Evolutionary conservation across 2,329 filamentous ascomycete genomes (phyloP), one percentile per base, ranked within the genome.

Genomic region (Phialophora verrucosa): DNA sequence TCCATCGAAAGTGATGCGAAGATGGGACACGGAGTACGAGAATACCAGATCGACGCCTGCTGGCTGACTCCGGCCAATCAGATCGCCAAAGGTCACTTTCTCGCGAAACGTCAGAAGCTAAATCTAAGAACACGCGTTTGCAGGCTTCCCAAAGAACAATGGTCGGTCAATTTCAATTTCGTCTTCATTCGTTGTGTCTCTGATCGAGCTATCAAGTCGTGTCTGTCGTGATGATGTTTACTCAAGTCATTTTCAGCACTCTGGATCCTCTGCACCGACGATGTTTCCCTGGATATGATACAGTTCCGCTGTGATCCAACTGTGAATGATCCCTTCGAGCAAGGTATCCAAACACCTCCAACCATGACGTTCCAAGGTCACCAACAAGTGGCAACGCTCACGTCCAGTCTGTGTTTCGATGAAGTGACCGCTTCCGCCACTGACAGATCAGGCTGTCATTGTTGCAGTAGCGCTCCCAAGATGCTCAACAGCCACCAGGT

Each of bases 111-210:
- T n/a, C 10, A n/a, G 38, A 20, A 44, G 38, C 38, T 44, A 44
- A 44, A 44, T 44, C 38, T 20, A 44, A 44, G 20, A 5, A 51
- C 49, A 51, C 8, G 20, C 17, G 14, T 42, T 42, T 42, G 38
- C 38, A 42, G 1, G 14, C 47, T 14, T 20, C 17, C 23, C 2
- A 17, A 14, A 10, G n/a, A 8, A 25, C 47, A 50, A 50, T 10
- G 23, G 20, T 51, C 49, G 23, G 20, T 51, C 49, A 27, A 27
- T 51, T 27, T 51, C 49, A 20, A 51, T 29, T 51, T 51, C 49
- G 20, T 23, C 25, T 51, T 20, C 20, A 4, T 51, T 23, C 25
- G 20, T 25, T 51, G 10, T 27, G 20, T 20, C 20, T 11, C 12
- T 12, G 23, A 51, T 25, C 49, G 49, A 51, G 49, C 49, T 51